phyloP scores from a whole-genome alignment of 1,284 basidiomycete genomes.

The Heterobasidion annosum region DNA sequence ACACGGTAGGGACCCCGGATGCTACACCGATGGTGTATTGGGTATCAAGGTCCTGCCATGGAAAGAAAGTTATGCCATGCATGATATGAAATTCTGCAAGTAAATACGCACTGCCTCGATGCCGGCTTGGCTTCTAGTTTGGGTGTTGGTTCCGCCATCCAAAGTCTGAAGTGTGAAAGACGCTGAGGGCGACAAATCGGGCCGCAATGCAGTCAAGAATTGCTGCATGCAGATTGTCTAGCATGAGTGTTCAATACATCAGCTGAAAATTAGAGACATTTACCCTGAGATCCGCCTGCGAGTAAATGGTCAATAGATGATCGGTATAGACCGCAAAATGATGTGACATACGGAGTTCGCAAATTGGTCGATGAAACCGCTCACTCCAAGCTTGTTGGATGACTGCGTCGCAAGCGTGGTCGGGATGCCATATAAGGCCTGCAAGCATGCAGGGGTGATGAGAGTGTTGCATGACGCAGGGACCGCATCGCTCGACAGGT shows the following conservation, averaged over 20 bases:
- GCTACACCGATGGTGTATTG: slow-evolving; percentile 53
- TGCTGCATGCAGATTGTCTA: background rate
- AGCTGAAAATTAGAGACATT: no score
- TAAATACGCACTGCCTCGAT: slow-evolving; percentile 25
- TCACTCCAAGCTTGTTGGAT: slow-evolving; percentile 19
- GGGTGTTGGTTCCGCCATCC: slow-evolving; percentile 1
- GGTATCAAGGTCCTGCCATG: slow-evolving; percentile 1
- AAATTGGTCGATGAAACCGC: slow-evolving; percentile 22
- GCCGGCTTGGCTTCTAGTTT: slow-evolving; percentile 23
- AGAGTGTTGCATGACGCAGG: slow-evolving; percentile 13
- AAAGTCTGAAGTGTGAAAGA: slow-evolving; percentile 1
- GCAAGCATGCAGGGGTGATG: slow-evolving; percentile 21
- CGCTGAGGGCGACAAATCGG: slow-evolving; percentile 1
- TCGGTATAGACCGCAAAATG: background rate
- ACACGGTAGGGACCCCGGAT: slow-evolving; percentile 52
- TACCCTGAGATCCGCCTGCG: slow-evolving; percentile 28
- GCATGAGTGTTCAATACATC: no score
- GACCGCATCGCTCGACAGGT: slow-evolving; percentile 6
- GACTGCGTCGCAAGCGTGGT: slow-evolving; percentile 19
- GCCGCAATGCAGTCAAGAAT: slow-evolving; percentile 19
- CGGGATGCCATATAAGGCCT: slow-evolving; percentile 23
- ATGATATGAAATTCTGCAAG: slow-evolving; percentile 34
- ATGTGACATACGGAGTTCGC: slow-evolving; percentile 12
- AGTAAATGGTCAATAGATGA: slow-evolving; percentile 31
- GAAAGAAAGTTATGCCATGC: background rate